Percentiles rank a stretch among this genome's conserved stretches.
These are phyloP conservation scores for Beauveria brongniartii DNA, from an alignment of 2,329 filamentous ascomycete species.

Conservation along the genomic window DNA sequence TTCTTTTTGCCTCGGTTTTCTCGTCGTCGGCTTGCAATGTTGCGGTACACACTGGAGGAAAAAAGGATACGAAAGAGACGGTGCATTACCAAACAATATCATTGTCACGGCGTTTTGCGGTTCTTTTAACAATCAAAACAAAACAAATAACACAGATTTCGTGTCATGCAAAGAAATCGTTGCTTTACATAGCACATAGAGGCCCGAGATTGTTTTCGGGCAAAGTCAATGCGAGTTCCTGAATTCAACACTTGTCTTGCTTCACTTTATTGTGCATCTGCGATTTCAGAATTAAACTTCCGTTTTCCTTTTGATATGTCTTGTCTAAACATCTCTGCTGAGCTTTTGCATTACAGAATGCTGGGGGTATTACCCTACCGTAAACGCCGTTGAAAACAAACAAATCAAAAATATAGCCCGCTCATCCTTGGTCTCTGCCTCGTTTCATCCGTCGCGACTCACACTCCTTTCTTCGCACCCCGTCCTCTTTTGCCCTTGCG, in stretches of 20 bases:
- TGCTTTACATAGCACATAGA: not conserved
- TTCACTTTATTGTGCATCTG: not conserved
- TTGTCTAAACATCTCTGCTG: not conserved
- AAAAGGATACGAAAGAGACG: not conserved
- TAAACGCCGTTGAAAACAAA: not conserved
- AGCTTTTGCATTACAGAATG: not conserved
- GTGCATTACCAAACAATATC: conserved; percentile 3
- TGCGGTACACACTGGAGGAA: not conserved
- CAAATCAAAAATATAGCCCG: not conserved
- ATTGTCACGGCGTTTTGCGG: conserved; percentile 13
- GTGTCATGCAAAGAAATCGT: not conserved
- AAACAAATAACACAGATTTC: not conserved
- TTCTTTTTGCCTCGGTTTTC: not conserved
- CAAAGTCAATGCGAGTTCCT: not conserved
- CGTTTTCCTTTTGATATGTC: not conserved
- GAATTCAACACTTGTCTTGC: not conserved
- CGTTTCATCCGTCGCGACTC: not conserved
- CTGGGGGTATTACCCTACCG: not conserved
- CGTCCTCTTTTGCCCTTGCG: not conserved
- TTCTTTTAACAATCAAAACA: not conserved
- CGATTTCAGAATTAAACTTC: not conserved
- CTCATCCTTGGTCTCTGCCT: not conserved
- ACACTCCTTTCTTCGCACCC: not conserved
- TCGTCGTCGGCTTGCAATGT: not conserved
- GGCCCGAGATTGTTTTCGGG: not conserved